Evolutionary conservation across 345 rosid species (phyloP), one percentile per base, ranked within the genome.

Genomic region (Lenwebbia sp.): DNA sequence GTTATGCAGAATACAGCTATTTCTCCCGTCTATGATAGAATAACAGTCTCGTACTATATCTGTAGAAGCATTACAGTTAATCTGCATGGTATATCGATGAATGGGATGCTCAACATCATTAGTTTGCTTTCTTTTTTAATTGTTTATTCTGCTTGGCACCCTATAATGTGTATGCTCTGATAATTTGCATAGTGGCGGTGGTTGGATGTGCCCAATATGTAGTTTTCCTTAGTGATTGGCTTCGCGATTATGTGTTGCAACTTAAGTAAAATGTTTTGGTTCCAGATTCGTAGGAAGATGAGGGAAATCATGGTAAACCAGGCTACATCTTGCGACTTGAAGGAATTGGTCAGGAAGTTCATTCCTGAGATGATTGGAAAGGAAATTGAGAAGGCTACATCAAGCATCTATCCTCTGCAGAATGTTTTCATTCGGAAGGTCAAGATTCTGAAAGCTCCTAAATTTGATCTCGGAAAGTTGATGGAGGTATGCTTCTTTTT

Each of bases 391-490:
- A 97, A 96, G 92, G 96, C 95, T 54, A 97, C 99, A 21, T 86
- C 88, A 0, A 84, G 94, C 85, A 95, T 96, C 87, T 97, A 95
- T 89, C 99, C 99, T 0, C 92, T 96, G 86, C 98, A 97, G 87
- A 96, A 97, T 25, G 98, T 97, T 37, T 96, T 90, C 91, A 95
- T 97, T 76, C 91, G 99, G 41, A 97, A 97, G 90, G 99, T 97
- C 86, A 97, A 97, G 91, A 96, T 97, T 87, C 91, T 97, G 84
- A 97, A 97, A 83, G 94, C 99, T 74, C 99, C 99, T 44, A 97
- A 97, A 88, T 97, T 97, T 62, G 99, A 97, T 88, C 96, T 97
- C 5, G 99, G 99, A 86, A 97, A 96, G 89, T 90, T 97, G 88
- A 97, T 97, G 99, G 99, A 97, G 91, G 99, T 89, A 87, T 83